Evolutionary conservation across 345 rosid genomes (phyloP), one percentile per base, ranked within the genome.

Genomic region (Corymbia maculata): DNA sequence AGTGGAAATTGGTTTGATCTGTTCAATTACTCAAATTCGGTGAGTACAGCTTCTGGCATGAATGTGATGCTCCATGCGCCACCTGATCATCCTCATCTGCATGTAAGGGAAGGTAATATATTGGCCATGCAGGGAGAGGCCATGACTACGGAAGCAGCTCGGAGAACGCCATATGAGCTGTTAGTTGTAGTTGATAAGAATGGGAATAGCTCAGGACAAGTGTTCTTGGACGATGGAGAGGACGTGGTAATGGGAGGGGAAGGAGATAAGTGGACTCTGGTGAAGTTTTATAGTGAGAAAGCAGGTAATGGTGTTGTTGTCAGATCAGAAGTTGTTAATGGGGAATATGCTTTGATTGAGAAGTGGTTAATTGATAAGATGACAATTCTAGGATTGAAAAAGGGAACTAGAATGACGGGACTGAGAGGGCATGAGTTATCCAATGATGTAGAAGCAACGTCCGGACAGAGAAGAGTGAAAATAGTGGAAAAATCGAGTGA

Each of bases 61-160:
- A 36, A 86, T 17, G 82, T 93, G 17, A 94, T 87, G 4, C 94
- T 96, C 15, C 89, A 89, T 57, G 93, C 97, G 44, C 96, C 95
- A 5, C 87, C 87, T 4, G 94, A 96, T 87, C 93, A 94, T 70
- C 91, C 93, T 80, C 94, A 95, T 80, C 92, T 96, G 55, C 98
- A 95, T 89, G 92, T 95, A 30, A 90, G 87, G 51, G 98, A 93
- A 90, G 96, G 98, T n/a, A 93, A 86, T 55, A 95, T 95, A 80
- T 53, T 96, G 89, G 94, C 97, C 7, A 87, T 96, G 96, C 98
- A 96, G 92, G 94, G 94, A 44, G 97, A 91, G 49, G 98, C 93
- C 15, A 87, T 91, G 95, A 95, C 99, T 1, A 95, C 96, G 3
- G 75, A 32, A 61, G 94, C 91, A 61, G 95, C 97, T 50, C 90